Conservation (phyloP, 2,329 filamentous ascomycete genomes). For the Apiospora arundinis region DNA sequence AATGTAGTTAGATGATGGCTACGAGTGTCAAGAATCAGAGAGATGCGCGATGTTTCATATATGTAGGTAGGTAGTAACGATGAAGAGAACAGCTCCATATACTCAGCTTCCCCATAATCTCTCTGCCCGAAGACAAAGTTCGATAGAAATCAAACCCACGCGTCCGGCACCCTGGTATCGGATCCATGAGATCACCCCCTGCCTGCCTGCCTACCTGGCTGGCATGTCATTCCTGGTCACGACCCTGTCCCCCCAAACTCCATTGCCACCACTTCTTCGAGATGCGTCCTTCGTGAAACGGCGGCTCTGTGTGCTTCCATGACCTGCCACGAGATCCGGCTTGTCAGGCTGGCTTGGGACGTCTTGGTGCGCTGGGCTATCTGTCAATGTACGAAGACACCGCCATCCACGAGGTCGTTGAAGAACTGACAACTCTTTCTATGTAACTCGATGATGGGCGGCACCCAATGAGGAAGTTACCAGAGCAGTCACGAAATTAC, state of each 20-base stretch:
- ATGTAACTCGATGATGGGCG: not conserved
- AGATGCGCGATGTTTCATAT: too few species aligned
- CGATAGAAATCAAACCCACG: not conserved
- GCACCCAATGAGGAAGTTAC: too few species aligned
- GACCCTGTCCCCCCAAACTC: not conserved
- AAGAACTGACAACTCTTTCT: not conserved
- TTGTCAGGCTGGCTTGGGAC: too few species aligned
- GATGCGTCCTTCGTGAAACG: not conserved
- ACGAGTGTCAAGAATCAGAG: too few species aligned
- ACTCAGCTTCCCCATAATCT: not conserved
- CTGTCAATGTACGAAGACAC: too few species aligned
- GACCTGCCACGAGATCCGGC: not conserved
- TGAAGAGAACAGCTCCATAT: too few species aligned
- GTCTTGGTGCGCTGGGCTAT: too few species aligned
- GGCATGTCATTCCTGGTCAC: not conserved
- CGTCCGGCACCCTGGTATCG: not conserved
- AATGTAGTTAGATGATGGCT: too few species aligned
- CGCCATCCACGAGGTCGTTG: too few species aligned
- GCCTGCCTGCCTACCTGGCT: too few species aligned
- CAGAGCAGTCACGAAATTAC: not conserved
- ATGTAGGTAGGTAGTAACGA: too few species aligned
- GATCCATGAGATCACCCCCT: not conserved
- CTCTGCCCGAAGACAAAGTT: not conserved
- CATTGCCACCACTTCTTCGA: not conserved
- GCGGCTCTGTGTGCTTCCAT: not conserved